Percentiles rank a stretch among this genome's conserved stretches.
Conservation (phyloP, 2,329 filamentous ascomycete species). For the Penicillium sp. region DNA sequence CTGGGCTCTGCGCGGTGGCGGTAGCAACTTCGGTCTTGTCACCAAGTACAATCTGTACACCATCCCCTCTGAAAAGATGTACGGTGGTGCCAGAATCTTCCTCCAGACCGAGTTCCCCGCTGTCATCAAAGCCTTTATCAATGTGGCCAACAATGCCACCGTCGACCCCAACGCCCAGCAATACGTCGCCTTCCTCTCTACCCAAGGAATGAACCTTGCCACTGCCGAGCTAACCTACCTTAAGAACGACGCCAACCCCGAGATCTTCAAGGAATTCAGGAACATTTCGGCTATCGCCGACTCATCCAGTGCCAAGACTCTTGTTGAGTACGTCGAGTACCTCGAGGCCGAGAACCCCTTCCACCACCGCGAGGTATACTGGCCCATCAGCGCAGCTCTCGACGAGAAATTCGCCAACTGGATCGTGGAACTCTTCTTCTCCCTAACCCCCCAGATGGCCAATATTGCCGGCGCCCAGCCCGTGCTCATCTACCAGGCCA, state of each 20-base stretch:
- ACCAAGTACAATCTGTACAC: constrained; percentile 43
- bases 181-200: constrained; percentile 33
- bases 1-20: constrained; percentile 43
- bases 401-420: constrained; percentile 28
- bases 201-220: constrained; percentile 27
- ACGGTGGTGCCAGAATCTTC: constrained; percentile 39
- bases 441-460: constrained; percentile 19
- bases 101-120: constrained; percentile 26
- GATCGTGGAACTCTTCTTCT: constrained; percentile 25
- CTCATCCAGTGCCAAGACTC: constrained; percentile 28
- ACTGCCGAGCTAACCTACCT: constrained; percentile 39
- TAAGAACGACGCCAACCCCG: constrained; percentile 35
- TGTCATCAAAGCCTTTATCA: constrained; percentile 34
- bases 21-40: constrained; percentile 41
- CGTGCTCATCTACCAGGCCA: constrained; percentile 33
- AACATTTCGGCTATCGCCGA: constrained; percentile 31
- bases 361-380: constrained; percentile 34
- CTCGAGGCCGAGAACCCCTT: constrained; percentile 34
- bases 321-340: constrained; percentile 36
- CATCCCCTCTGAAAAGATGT: constrained; percentile 38
- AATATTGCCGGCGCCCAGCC: constrained; percentile 22
- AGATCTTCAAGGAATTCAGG: constrained; percentile 41
- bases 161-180: constrained; percentile 37
- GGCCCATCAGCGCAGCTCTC: constrained; percentile 33
- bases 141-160: constrained; percentile 30